phyloP scores from a whole-genome alignment of 768 basidiomycete species.

The Trametes punicea region DNA sequence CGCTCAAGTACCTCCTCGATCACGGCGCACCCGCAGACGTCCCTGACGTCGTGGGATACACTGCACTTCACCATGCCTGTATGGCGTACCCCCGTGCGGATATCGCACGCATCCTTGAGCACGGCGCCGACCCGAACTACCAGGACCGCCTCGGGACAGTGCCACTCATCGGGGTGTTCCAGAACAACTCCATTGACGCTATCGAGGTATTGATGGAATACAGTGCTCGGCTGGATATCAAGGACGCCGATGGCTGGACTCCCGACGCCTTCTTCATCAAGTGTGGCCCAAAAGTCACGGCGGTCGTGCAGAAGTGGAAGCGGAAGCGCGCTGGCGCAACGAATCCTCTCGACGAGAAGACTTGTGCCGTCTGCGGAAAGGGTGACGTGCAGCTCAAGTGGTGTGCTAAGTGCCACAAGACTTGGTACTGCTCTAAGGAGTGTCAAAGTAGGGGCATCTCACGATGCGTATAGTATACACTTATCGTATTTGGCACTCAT shows the following conservation, averaged over 20 bases:
- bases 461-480: neutral
- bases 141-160: constrained; percentile 49
- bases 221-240: constrained; percentile 42
- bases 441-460: constrained; percentile 55
- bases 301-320: constrained; percentile 46
- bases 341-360: constrained; percentile 41
- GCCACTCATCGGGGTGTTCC: constrained; percentile 30
- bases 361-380: constrained; percentile 39
- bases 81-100: constrained; percentile 30
- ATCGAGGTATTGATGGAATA: constrained; percentile 50
- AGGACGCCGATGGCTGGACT: constrained; percentile 38
- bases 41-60: constrained; percentile 46
- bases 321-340: constrained; percentile 43
- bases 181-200: constrained; percentile 7
- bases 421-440: constrained; percentile 49
- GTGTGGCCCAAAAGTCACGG: constrained; percentile 45
- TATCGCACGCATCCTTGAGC: constrained; percentile 38
- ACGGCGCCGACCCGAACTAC: constrained; percentile 47
- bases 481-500: neutral
- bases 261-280: constrained; percentile 32
- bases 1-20: constrained; percentile 41
- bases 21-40: constrained; percentile 39
- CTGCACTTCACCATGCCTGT: constrained; percentile 47
- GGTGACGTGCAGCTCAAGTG: constrained; percentile 35
- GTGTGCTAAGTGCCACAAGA: constrained; percentile 44